Conservation (phyloP, 768 basidiomycete species). For the Podaxis rugospora region DNA sequence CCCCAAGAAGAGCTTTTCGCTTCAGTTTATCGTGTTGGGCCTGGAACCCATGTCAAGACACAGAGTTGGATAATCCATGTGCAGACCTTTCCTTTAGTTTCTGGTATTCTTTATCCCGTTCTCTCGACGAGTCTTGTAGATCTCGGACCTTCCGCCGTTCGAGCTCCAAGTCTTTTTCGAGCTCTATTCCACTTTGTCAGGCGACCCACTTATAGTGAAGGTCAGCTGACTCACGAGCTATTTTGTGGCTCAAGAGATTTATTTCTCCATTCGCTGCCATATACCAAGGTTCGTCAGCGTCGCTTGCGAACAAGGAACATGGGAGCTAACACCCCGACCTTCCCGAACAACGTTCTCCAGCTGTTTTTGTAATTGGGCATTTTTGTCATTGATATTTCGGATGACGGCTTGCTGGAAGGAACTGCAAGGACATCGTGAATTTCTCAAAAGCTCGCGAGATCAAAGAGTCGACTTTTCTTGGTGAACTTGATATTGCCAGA, state of each 20-base stretch:
- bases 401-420: constrained; percentile 84
- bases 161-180: constrained; percentile 76
- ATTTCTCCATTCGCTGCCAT: constrained; percentile 73
- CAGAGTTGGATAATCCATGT: neutral
- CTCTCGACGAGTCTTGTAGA: constrained; percentile 66
- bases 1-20: constrained; percentile 67
- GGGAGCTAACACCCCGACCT: constrained; percentile 43
- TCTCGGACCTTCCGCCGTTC: constrained; percentile 74
- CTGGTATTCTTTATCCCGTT: constrained; percentile 83
- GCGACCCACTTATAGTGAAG: neutral
- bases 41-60: constrained; percentile 28
- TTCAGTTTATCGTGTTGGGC: constrained; percentile 79
- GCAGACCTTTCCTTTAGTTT: constrained; percentile 62
- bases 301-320: neutral
- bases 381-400: constrained; percentile 78
- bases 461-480: constrained; percentile 63
- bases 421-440: constrained; percentile 26
- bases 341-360: constrained; percentile 82
- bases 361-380: constrained; percentile 79
- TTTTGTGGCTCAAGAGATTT: constrained; percentile 62
- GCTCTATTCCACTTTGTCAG: constrained; percentile 37
- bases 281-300: neutral
- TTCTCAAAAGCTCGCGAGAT: neutral
- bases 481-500: constrained; percentile 89
- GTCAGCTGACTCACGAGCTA: constrained; percentile 40